Evolutionary conservation across 2,329 filamentous ascomycete genomes (phyloP).

Genomic region (Ophiobolus disseminans): DNA sequence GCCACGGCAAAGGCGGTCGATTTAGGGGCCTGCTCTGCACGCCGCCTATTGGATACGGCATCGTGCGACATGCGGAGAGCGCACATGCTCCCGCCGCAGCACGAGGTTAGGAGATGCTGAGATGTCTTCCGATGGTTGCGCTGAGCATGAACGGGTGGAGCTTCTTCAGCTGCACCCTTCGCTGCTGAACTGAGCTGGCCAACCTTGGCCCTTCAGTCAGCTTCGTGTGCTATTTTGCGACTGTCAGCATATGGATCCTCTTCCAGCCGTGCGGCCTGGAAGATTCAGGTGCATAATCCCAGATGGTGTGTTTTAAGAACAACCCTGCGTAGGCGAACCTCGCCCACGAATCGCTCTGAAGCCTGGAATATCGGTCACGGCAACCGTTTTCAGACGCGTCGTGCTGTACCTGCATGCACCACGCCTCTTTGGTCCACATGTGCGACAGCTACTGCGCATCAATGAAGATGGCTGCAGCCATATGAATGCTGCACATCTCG

Average conservation of each 20-base stretch:
- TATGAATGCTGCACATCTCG: no score
- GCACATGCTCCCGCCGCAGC: slow-evolving; percentile 38
- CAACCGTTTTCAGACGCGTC: slow-evolving; percentile 22
- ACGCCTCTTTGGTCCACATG: slow-evolving; percentile 14
- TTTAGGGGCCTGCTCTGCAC: slow-evolving; percentile 26
- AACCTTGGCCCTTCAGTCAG: not conserved
- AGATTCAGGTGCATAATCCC: slow-evolving; percentile 19
- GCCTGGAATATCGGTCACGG: slow-evolving; percentile 18
- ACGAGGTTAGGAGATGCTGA: slow-evolving; percentile 21
- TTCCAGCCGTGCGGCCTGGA: slow-evolving; percentile 15
- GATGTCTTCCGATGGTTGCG: slow-evolving; percentile 8
- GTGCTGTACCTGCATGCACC: slow-evolving; percentile 26
- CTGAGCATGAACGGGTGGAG: not conserved
- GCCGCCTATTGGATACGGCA: slow-evolving; percentile 26
- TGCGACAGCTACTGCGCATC: slow-evolving; percentile 13
- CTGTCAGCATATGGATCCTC: slow-evolving; percentile 19
- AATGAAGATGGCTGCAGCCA: not conserved
- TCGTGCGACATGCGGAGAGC: slow-evolving; percentile 41
- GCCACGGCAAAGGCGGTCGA: slow-evolving; percentile 29
- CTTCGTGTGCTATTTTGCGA: slow-evolving; percentile 9
- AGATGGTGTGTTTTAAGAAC: slow-evolving; percentile 27
- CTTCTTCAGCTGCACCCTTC: slow-evolving; percentile 1
- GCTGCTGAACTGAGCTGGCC: slow-evolving; percentile 2
- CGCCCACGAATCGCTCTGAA: slow-evolving; percentile 26
- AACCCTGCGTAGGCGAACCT: slow-evolving; percentile 17